Base-by-base conservation (phyloP, 2,329 filamentous ascomycete species). In the Ceratocystis variospora region DNA sequence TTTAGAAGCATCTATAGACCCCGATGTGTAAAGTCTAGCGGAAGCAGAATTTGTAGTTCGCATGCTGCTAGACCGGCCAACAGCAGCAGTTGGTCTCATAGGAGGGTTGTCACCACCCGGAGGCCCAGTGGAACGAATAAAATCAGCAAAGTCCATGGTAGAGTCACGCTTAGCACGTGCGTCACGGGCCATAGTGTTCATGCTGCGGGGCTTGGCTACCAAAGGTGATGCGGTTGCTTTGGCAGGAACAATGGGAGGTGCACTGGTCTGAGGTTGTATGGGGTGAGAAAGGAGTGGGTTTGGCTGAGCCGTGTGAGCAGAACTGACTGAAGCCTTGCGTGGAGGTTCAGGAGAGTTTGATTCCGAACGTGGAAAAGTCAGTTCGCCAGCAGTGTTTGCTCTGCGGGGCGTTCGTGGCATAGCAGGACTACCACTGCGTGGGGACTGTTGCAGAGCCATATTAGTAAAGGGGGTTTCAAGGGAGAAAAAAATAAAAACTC, bases 121-220 rank as follows among this genome's bases (percentile, higher is more conserved):
- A 17, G 93, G 88, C 1, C 90, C 90, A 37, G 90, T 96, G 0
- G 88, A 89, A 68, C 90, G 87, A 71, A 96, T 90, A 73, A 96
- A 96, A 68, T 95, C 88, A 25, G 90, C 89, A 76, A 96, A 90
- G 71, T 96, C 92, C 59, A 85, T 81, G 7, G 87, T 83, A 0
- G 90, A 90, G 69, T 92, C 88, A 4, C 81, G 79, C 8, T 84
- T 80, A 7, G 88, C 79, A 68, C 87, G 83, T 1, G 90, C 86
- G 70, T 96, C 91, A 69, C 91, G 83, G 28, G 90, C 84, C 59
- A 66, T 31, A 8, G 64, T 44, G 33, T 55, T 66, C 6, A 33
- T 46, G 33, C 45, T 41, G 5, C 64, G 57, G 33, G 48, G 48
- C 25, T 62, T 66, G 33, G 17, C 28, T 22, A 50, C 25, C n/a